Base-by-base conservation (phyloP, 2,329 filamentous ascomycete species). In the Xylariaceae sp. region DNA sequence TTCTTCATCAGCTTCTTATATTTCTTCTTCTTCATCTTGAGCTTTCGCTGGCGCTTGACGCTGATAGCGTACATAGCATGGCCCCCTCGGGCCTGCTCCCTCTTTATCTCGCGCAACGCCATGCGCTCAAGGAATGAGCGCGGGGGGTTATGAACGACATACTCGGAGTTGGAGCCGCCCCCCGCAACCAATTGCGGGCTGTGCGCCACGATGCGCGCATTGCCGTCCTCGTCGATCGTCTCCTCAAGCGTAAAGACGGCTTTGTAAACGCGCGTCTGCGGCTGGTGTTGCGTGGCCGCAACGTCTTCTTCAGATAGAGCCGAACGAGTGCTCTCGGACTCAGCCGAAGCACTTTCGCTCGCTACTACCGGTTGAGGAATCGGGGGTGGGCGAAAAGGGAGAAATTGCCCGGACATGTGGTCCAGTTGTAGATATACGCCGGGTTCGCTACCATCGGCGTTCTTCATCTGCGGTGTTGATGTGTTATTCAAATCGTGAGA, bases 1-100 rank as follows among this genome's bases (percentile, higher is more conserved):
- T 85, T 83, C 80, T 87, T 89, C 88, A 96, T 91, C 64, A 97
- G 79, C 84, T 99, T 99, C 91, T 96, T 97, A 75, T 96, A 96
- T 85, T 99, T 99, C 83, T 97, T 92, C 84, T 97, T 99, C 88
- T 99, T 99, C 91, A 99, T 99, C 84, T 91, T 96, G 68, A 96
- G 76, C 77, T 94, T 95, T 69, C 91, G 80, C 74, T 95, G 90
- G 72, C 94, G 82, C 79, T 87, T 91, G 64, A 96, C 92, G 69
- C 89, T 95, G 70, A 99, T 90, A 60, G 90, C 83, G 58, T 86
- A 75, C 86, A 96, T 91, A 57, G 71, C 67, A 51, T 70, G 71
- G 66, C 62, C 72, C 61, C 73, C 73, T 59, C 77, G 74, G 50
- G 75, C 73, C 53, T 83, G 78, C 60, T 84, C 79, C 56, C 80